Evolutionary conservation across 164 flowering plant genomes (phyloP), one percentile per base, ranked within the genome.

Genomic region (Magnolia sinica): DNA sequence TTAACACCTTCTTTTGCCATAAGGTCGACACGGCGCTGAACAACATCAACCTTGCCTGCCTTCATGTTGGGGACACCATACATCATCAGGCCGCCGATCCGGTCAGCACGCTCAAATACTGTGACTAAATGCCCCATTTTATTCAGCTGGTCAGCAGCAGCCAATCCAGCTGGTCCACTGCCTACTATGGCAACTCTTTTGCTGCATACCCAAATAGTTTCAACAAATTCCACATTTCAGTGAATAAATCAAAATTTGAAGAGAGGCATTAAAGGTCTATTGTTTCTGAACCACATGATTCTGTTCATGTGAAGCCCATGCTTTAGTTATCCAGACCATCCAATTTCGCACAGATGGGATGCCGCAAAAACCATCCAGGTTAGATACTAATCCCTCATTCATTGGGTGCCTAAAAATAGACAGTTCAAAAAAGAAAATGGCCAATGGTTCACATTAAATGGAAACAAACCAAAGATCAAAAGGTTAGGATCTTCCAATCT

Each of bases 31-130:
- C 99, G 89, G 64, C 99, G 84, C 79, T 94, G 97, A 74, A 96
- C 98, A 31, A 96, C 73, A 67, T 92, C 89, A 16, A 90, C 79
- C 82, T 96, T 96, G 83, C 94, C 99, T 52, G 99, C 76, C 87
- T 96, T 96, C 99, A 96, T 96, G 84, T 96, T 96, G 51, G 99
- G 99, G 74, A 96, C 99, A 59, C 99, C 99, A 83, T 96, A 96
- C 99, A 96, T 96, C 99, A 96, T 93, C 67, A 96, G 92, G 8
- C 99, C 99, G 49, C 99, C 99, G 79, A 96, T 89, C 72, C 99
- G 86, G 73, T 96, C 99, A 27, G 99, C 91, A 74, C 99, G 96
- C 85, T 96, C 99, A 83, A 80, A 93, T 23, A 96, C 98, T 0
- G 98, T 93, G 66, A 96, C 99, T 49, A 73, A 67, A 81, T 96